Evolutionary conservation across 2,329 filamentous ascomycete genomes (phyloP).

Genomic region (Zymoseptoria crescenta): DNA sequence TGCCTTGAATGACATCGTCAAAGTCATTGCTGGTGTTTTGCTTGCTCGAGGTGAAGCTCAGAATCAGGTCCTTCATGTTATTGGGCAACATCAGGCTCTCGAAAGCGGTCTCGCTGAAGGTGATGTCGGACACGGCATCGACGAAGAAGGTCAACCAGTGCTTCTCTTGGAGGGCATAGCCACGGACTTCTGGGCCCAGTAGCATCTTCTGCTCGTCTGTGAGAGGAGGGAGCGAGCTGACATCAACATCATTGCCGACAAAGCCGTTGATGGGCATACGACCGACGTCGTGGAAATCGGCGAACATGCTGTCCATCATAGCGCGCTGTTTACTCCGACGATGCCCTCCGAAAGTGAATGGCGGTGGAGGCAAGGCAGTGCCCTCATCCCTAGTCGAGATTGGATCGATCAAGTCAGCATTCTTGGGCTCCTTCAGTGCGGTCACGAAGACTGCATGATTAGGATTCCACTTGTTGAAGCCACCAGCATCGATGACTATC

Average conservation of each 20-base stretch:
- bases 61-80: slow-evolving; percentile 42
- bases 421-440: slow-evolving; percentile 26
- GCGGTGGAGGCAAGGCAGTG: too few relatives aligned
- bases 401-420: too few relatives aligned
- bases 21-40: slow-evolving; percentile 25
- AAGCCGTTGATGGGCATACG: slow-evolving; percentile 31
- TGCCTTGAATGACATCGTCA: slow-evolving; percentile 46
- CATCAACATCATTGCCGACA: slow-evolving; percentile 21
- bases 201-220: slow-evolving; percentile 29
- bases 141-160: slow-evolving; percentile 36
- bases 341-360: too few relatives aligned
- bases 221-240: slow-evolving; percentile 12
- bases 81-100: slow-evolving; percentile 41
- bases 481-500: slow-evolving; percentile 43
- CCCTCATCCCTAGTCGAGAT: not conserved
- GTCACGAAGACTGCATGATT: slow-evolving; percentile 33
- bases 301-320: too few relatives aligned
- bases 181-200: slow-evolving; percentile 26
- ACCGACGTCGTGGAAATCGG: slow-evolving; percentile 17
- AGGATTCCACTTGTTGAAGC: slow-evolving; percentile 43
- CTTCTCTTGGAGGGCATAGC: slow-evolving; percentile 37
- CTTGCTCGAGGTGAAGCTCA: slow-evolving; percentile 41
- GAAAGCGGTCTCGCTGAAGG: slow-evolving; percentile 41
- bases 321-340: too few relatives aligned
- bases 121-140: slow-evolving; percentile 35